Conservation (phyloP, 768 basidiomycete species). For the Tulasnella sp. region DNA sequence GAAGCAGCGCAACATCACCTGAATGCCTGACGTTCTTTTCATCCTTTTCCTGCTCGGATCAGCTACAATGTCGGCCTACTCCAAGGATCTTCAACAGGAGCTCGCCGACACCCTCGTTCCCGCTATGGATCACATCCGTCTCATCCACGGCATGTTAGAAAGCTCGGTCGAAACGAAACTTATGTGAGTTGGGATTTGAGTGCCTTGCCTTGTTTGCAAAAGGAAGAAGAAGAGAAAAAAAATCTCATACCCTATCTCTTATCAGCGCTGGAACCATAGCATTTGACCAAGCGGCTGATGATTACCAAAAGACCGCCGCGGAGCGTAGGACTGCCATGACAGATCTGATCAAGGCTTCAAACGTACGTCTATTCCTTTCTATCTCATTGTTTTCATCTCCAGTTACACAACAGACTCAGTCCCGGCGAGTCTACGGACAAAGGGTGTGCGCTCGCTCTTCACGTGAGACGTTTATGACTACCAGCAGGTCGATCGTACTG, state of each 20-base stretch:
- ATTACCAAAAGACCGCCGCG: neutral
- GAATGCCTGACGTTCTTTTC: neutral
- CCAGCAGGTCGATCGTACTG: too few species aligned
- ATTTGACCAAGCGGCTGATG: conserved; percentile 10
- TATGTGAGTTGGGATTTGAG: neutral
- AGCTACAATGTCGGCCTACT: conserved; percentile 1
- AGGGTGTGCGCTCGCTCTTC: neutral
- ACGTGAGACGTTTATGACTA: too few species aligned
- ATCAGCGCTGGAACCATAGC: neutral
- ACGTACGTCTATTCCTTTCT: neutral
- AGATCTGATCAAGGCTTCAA: conserved; percentile 3
- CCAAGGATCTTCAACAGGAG: conserved; percentile 11
- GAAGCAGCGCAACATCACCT: neutral
- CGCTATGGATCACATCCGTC: conserved; percentile 15
- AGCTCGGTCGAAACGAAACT: conserved; percentile 4
- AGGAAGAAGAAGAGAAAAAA: neutral
- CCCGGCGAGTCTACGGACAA: neutral
- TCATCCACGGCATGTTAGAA: conserved; percentile 10
- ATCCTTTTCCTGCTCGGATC: neutral
- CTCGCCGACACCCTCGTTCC: conserved; percentile 14
- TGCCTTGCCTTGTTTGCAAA: neutral
- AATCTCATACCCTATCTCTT: neutral
- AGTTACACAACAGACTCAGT: too few species aligned
- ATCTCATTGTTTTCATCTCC: neutral
- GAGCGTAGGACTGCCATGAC: neutral